These are phyloP conservation scores for Cordia subcordata DNA, from an alignment of 257 asterid genomes.

Conservation along the genomic window DNA sequence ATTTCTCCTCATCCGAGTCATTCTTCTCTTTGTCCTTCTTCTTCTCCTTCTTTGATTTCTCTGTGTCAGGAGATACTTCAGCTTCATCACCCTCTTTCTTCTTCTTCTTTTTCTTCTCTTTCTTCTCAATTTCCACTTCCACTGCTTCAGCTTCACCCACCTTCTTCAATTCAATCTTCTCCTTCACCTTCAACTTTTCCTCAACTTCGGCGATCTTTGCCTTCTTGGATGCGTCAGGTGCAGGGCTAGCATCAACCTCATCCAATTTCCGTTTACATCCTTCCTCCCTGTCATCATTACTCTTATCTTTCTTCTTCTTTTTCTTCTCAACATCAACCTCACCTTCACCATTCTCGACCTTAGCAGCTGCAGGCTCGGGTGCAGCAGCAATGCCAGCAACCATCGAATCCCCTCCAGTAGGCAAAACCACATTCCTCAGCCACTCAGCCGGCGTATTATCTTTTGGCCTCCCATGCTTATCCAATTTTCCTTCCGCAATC, in stretches of 20 bases:
- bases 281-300: slow-evolving; percentile 37
- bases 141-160: slow-evolving; percentile 21
- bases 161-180: slow-evolving; percentile 52
- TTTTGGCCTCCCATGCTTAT: slow-evolving; percentile 76
- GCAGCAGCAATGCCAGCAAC: slow-evolving; percentile 73
- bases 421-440: slow-evolving; percentile 73
- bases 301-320: slow-evolving; percentile 39
- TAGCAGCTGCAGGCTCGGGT: slow-evolving; percentile 14
- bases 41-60: slow-evolving; percentile 53
- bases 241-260: slow-evolving; percentile 43
- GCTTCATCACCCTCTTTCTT: slow-evolving; percentile 35
- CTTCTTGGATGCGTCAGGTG: slow-evolving; percentile 50
- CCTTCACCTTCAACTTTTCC: slow-evolving; percentile 36
- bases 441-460: slow-evolving; percentile 78
- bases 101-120: slow-evolving; percentile 35
- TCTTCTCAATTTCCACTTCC: slow-evolving; percentile 33
- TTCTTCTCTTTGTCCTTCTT: slow-evolving; percentile 22
- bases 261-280: slow-evolving; percentile 60
- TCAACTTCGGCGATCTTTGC: slow-evolving; percentile 32
- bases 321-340: slow-evolving; percentile 51
- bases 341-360: slow-evolving; percentile 32
- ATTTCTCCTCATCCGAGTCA: slow-evolving; percentile 53
- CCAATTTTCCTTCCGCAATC: slow-evolving; percentile 82
- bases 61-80: slow-evolving; percentile 33
- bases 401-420: slow-evolving; percentile 65